Evolutionary conservation across 2,329 filamentous ascomycete genomes (phyloP).

Genomic region (Apiospora arundinis): DNA sequence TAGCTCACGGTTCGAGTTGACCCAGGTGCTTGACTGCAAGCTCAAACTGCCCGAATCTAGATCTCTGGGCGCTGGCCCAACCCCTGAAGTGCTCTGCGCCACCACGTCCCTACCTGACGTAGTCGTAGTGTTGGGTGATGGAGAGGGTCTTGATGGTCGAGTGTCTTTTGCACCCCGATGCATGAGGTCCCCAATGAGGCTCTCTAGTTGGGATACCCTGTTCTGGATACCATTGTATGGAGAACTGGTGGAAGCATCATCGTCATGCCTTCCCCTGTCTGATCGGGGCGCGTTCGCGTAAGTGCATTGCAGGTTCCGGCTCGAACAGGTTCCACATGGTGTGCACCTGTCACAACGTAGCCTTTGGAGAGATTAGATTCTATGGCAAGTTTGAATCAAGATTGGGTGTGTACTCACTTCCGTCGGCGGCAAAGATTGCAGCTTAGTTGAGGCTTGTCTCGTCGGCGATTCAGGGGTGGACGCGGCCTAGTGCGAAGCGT

Average conservation of each 20-base stretch:
- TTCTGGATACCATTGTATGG: background rate
- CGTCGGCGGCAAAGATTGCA: constrained; percentile 32
- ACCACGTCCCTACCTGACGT: background rate
- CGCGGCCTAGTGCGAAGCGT: constrained; percentile 24
- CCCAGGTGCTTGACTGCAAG: background rate
- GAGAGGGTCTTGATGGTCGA: background rate
- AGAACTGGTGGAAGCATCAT: constrained; percentile 6
- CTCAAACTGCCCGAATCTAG: background rate
- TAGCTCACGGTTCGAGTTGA: background rate
- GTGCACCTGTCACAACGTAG: constrained; percentile 31
- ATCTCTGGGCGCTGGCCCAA: background rate
- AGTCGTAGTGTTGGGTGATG: background rate
- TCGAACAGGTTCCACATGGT: constrained; percentile 31
- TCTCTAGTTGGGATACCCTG: background rate
- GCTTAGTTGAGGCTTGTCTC: constrained; percentile 33
- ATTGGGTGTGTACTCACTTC: constrained; percentile 27
- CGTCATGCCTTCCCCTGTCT: background rate
- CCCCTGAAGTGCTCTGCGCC: background rate
- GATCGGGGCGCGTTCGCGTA: background rate
- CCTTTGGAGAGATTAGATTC: constrained; percentile 13
- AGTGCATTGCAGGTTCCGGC: constrained; percentile 10
- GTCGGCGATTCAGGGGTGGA: constrained; percentile 32
- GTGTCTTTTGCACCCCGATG: background rate
- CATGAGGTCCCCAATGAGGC: background rate
- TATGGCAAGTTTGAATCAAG: no score